phyloP scores from a whole-genome alignment of 345 rosid species.

The Nasturtium officinale region DNA sequence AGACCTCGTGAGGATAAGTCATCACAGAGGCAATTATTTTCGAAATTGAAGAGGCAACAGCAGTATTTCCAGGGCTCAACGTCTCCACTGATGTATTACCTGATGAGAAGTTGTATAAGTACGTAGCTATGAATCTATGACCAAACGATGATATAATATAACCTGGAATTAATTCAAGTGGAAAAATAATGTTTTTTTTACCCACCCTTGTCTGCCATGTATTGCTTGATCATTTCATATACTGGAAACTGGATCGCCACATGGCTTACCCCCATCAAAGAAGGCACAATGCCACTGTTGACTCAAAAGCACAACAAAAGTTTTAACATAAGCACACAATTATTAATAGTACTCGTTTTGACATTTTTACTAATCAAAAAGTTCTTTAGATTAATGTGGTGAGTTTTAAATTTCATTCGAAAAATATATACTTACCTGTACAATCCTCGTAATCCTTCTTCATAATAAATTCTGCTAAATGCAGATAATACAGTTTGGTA shows the following conservation, averaged over 20 bases:
- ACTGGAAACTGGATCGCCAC: slow-evolving; percentile 98
- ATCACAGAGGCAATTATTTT: slow-evolving; percentile 81
- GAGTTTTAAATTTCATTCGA: background rate
- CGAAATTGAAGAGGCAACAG: slow-evolving; percentile 76
- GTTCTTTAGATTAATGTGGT: no score
- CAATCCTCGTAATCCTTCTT: slow-evolving; percentile 89
- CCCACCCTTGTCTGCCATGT: slow-evolving; percentile 74
- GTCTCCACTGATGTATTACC: slow-evolving; percentile 62
- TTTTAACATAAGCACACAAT: background rate
- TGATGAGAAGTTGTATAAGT: slow-evolving; percentile 44
- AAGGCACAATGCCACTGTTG: slow-evolving; percentile 90
- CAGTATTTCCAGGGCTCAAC: slow-evolving; percentile 63
- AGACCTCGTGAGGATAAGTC: slow-evolving; percentile 96
- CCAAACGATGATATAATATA: slow-evolving; percentile 25
- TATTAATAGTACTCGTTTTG: no score
- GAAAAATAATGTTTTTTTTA: slow-evolving; percentile 23
- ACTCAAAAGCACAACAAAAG: slow-evolving; percentile 4
- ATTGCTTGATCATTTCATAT: slow-evolving; percentile 77
- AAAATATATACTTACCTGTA: slow-evolving; percentile 67
- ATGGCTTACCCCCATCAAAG: slow-evolving; percentile 88
- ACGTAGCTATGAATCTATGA: slow-evolving; percentile 16
- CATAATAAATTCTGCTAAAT: slow-evolving; percentile 66
- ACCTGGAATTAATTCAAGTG: background rate
- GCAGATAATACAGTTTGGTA: slow-evolving; percentile 77
- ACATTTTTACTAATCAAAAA: no score